Conservation (phyloP, 352 stramenopile genomes). For the Globisporangium polare region DNA sequence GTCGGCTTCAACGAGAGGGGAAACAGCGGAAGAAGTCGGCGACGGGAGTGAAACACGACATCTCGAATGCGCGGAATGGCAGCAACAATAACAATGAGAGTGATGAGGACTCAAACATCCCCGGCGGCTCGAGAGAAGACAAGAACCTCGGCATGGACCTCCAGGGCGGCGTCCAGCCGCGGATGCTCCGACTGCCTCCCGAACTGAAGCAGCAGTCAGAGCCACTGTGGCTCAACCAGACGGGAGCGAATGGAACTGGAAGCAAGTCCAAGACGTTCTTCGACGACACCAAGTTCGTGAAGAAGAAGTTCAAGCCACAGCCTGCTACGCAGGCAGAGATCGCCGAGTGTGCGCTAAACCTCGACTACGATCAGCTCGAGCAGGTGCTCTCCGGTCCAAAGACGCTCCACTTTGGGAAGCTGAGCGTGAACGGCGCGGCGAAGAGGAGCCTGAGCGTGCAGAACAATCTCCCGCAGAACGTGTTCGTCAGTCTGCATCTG, state of each 20-base stretch:
- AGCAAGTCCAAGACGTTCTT: constrained; percentile 51
- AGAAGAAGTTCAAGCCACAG: constrained; percentile 89
- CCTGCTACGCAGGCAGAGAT: constrained; percentile 90
- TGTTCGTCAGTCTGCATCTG: constrained; percentile 71
- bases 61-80: constrained; percentile 30
- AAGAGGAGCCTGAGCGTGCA: constrained; percentile 82
- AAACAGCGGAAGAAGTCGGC: constrained; percentile 27
- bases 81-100: constrained; percentile 23
- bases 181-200: constrained; percentile 36
- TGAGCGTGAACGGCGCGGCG: constrained; percentile 83
- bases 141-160: constrained; percentile 55
- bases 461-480: constrained; percentile 85
- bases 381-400: constrained; percentile 62
- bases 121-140: constrained; percentile 21
- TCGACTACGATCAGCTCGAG: constrained; percentile 82
- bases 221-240: constrained; percentile 59
- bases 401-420: constrained; percentile 89
- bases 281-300: constrained; percentile 88
- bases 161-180: constrained; percentile 47
- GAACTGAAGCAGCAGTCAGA: constrained; percentile 36
- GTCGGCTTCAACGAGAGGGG: constrained; percentile 34
- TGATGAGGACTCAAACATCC: constrained; percentile 27
- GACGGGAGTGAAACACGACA: constrained; percentile 40
- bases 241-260: constrained; percentile 12
- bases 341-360: constrained; percentile 64